phyloP scores from a whole-genome alignment of 1,139 yeast genomes.

The Scheffersomyces illinoinensis region DNA sequence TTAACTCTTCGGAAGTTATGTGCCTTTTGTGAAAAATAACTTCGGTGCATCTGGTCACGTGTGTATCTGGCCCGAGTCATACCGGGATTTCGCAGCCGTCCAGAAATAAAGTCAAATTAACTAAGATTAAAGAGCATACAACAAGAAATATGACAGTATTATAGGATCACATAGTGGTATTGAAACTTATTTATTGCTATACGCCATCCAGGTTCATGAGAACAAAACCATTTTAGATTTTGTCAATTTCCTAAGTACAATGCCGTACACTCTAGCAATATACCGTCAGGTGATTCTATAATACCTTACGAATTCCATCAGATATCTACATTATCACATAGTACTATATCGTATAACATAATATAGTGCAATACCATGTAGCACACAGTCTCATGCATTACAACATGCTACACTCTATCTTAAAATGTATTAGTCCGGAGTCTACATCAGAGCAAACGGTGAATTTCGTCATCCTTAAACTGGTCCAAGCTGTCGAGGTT shows the following conservation, averaged over 20 bases:
- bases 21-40: not conserved
- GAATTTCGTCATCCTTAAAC: constrained; percentile 47
- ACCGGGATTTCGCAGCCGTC: not conserved
- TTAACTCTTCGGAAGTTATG: not conserved
- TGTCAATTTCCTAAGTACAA: too few species aligned
- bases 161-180: not conserved
- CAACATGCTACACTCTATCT: not conserved
- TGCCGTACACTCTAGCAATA: not conserved
- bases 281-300: not conserved
- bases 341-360: not conserved
- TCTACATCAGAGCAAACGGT: constrained; percentile 38
- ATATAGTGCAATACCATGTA: not conserved
- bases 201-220: not conserved
- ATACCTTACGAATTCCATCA: too few species aligned
- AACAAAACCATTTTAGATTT: too few species aligned
- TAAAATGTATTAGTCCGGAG: not conserved
- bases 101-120: not conserved
- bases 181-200: not conserved
- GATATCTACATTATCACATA: not conserved
- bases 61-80: not conserved
- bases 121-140: not conserved
- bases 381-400: not conserved
- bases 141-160: not conserved
- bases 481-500: constrained; percentile 57
- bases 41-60: not conserved